Evolutionary conservation across 495 filamentous ascomycete genomes (phyloP).

Genomic region (Tuber melanosporum): DNA sequence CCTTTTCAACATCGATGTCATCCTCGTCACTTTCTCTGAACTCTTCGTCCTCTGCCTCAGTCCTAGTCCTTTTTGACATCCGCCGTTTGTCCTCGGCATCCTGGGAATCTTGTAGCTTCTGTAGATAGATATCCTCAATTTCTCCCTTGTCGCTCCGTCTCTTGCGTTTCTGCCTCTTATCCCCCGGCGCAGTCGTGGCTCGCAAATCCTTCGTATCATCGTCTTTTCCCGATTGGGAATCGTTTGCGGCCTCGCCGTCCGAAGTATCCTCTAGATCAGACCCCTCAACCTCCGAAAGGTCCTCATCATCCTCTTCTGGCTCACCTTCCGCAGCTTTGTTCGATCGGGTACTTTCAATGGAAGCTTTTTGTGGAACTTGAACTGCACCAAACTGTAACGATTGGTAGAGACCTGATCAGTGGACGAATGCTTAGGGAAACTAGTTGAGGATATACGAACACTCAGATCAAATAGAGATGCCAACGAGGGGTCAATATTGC

Average conservation of each 20-base stretch:
- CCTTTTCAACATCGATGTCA: constrained; percentile 40
- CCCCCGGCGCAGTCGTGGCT: constrained; percentile 24
- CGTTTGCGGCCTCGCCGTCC: constrained; percentile 43
- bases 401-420: constrained; percentile 21
- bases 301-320: constrained; percentile 18
- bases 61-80: constrained; percentile 45
- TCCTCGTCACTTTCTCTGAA: constrained; percentile 39
- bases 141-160: constrained; percentile 63
- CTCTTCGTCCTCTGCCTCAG: constrained; percentile 47
- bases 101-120: constrained; percentile 58
- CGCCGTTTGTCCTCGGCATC: constrained; percentile 50
- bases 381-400: constrained; percentile 60
- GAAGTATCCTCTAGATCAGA: constrained; percentile 19
- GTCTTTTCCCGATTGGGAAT: constrained; percentile 28
- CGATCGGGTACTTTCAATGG: constrained; percentile 31
- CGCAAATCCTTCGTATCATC: constrained; percentile 45
- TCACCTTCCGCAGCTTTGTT: constrained; percentile 25
- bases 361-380: constrained; percentile 50
- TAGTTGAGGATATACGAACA: constrained; percentile 50
- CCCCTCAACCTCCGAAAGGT: not conserved
- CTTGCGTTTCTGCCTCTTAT: constrained; percentile 66
- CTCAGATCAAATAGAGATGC: constrained; percentile 74
- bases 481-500: constrained; percentile 65
- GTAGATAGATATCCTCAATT: constrained; percentile 75
- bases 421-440: not conserved